Evolutionary conservation across 768 basidiomycete species (phyloP).

Genomic region (Leucosporidium creatinivorum): DNA sequence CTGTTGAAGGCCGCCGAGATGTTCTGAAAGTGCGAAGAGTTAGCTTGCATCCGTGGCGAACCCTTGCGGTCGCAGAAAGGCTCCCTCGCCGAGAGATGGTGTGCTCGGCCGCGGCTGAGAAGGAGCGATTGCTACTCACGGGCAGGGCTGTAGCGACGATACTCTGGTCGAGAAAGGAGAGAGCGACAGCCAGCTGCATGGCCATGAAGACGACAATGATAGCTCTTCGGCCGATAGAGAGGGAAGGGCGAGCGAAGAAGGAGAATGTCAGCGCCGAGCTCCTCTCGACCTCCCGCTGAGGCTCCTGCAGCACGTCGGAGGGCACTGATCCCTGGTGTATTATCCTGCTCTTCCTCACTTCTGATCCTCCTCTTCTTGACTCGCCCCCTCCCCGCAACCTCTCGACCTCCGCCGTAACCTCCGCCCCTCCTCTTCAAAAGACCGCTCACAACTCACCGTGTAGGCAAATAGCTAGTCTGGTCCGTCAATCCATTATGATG

Average conservation of each 20-base stretch:
- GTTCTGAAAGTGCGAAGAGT: neutral
- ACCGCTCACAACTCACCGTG: neutral
- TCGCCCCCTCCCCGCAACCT: no score
- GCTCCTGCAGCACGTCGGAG: no score
- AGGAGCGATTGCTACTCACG: neutral
- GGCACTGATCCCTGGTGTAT: no score
- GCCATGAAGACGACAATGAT: constrained; percentile 41
- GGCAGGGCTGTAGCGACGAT: constrained; percentile 33
- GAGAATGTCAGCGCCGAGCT: neutral
- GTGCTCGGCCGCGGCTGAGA: no score
- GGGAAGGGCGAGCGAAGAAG: neutral
- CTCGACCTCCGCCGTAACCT: neutral
- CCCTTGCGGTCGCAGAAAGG: neutral
- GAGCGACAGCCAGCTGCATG: constrained; percentile 42
- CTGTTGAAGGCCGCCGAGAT: constrained; percentile 32
- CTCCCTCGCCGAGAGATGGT: neutral
- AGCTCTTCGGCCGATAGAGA: neutral
- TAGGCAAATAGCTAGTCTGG: constrained; percentile 1
- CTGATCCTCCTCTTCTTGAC: no score
- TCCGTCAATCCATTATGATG: constrained; percentile 1
- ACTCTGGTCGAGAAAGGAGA: constrained; percentile 45
- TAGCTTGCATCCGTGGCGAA: neutral
- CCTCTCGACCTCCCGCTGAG: no score
- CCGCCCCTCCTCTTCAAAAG: neutral
- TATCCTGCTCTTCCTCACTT: no score